Evolutionary conservation across 306 rosid species (phyloP), one percentile per base, ranked within the genome.

Genomic region (Cucurbita pepo): DNA sequence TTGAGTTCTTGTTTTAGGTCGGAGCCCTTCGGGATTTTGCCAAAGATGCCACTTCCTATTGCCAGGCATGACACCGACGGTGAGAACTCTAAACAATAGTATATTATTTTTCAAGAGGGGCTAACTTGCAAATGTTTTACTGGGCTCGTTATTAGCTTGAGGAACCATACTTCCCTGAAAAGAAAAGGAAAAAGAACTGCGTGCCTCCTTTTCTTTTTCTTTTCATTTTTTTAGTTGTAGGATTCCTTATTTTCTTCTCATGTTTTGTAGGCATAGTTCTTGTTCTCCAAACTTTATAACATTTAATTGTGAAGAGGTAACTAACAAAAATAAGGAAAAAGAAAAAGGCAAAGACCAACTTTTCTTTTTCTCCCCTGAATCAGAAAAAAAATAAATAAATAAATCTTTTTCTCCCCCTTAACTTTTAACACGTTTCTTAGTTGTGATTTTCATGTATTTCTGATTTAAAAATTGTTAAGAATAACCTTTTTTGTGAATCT

Each of bases 361-460:
- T 89, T 89, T 87, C 81, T 88, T 79, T 78, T 67, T 47, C 18
- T 7, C 8, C 66, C 89, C 78, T 51, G 56, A 50, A 50, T 51
- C 34, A 15, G 13, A 47, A 47, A 43, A 47, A 11, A 47, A 51
- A 51, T 15, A 50, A 15, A 1, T 15, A 51, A 51, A 19, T 8
- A 84, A 86, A 84, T 86, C 81, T 88, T 79, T 78, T 69, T 54
- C 41, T 18, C 16, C 65, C 89, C 77, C 82, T 82, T 81, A 85
- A 79, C 80, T 86, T 79, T 89, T 73, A 36, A 80, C 81, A 44
- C 74, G 64, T 54, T 81, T 76, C 82, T 80, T 82, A 62, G 75
- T 81, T 83, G 69, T 87, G 82, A 87, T 84, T 85, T 91, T 87
- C 87, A 82, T 89, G 88, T 85, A 82, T 66, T 70, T 83, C 51